Base-by-base conservation (phyloP, 208 protist genomes). In the Trypanosoma vivax region DNA sequence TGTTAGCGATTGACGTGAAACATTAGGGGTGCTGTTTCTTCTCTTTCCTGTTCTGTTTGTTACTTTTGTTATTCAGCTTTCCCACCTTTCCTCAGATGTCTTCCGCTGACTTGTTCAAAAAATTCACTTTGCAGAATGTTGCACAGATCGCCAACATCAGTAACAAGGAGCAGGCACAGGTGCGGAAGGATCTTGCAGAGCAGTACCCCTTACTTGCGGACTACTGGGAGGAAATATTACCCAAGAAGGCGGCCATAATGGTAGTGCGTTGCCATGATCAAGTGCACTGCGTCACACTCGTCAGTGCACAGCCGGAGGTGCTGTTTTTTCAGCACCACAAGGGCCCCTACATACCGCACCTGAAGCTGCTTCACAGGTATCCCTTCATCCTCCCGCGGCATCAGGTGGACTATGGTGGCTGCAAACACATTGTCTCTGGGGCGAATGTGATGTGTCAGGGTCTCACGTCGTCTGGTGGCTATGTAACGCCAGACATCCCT, bases 391-490 rank as follows among this genome's bases (percentile, higher is more conserved):
- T 99, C 19, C 79, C 78, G 42, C 53, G 83, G 23, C 76, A 98
- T 24, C 96, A 98, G 67, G 95, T 98, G 7, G 97, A 99, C 75
- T 87, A 90, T 63, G 97, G 97, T 39, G 97, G 94, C 54, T 98
- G 98, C 68, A 94, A 90, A 54, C 96, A 98, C 65, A 88, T 98
- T 35, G 60, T 99, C 27, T 91, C 86, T 5, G 97, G 97, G n/a
- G 96, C 97, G 1, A 92, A 99, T 63, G 87, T 99, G 34, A 99
- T 99, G 97, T 98, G 96, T 70, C 95, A 68, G 21, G 97, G 97
- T 24, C 70, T 99, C 25, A 98, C 96, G 24, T 98, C 95, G 28
- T 63, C 68, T 19, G 97, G 97, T 45, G 97, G 94, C 18, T 38
- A 54, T 21, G 63, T 98, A 2, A 73, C 61, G 18, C 70, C 72